These are phyloP conservation scores for Caryopteris hybrid DNA, from an alignment of 305 asterid species.

Conservation along the genomic window DNA sequence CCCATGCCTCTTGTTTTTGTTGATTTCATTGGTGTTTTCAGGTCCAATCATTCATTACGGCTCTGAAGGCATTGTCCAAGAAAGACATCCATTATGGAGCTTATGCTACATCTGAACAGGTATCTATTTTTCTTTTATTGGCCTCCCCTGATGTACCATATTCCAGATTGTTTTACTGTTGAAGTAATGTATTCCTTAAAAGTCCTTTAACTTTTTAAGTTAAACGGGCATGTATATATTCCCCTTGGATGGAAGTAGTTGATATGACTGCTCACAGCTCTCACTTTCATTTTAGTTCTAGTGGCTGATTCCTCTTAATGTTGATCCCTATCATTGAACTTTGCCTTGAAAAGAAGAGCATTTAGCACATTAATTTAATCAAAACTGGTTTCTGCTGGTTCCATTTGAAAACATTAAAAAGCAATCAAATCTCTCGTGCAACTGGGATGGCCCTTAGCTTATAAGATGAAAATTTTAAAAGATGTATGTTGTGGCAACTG, in stretches of 20 bases:
- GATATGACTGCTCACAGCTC: too few relatives aligned
- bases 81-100: conserved; percentile 71
- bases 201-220: neutral
- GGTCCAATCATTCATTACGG: conserved; percentile 63
- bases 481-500: neutral
- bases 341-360: too few relatives aligned
- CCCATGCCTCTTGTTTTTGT: neutral
- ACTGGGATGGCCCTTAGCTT: neutral
- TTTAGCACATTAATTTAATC: too few relatives aligned
- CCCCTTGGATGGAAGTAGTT: too few relatives aligned
- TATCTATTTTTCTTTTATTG: conserved; percentile 13
- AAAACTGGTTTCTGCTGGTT: too few relatives aligned
- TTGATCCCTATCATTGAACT: too few relatives aligned
- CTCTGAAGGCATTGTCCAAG: conserved; percentile 60
- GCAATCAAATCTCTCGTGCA: neutral
- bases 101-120: conserved; percentile 87
- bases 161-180: conserved; percentile 7
- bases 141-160: neutral
- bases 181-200: neutral
- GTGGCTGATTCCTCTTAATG: too few relatives aligned
- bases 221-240: neutral
- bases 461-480: neutral
- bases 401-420: neutral
- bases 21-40: conserved; percentile 20
- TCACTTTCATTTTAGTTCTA: too few relatives aligned